phyloP scores from a whole-genome alignment of 2,329 filamentous ascomycete species.

The Aureobasidium sp. region DNA sequence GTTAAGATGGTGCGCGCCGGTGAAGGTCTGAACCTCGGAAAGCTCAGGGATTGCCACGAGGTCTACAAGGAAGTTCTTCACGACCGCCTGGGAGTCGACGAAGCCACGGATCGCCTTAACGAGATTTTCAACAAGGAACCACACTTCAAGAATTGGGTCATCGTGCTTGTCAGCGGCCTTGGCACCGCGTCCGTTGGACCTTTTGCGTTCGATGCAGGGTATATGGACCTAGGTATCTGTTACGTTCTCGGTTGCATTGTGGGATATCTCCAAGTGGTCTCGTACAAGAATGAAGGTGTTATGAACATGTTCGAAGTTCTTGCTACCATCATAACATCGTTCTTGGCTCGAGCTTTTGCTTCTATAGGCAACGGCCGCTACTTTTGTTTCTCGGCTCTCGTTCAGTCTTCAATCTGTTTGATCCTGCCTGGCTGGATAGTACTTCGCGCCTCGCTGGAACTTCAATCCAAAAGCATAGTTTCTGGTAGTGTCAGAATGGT shows the following conservation, averaged over 20 bases:
- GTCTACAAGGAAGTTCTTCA: slow-evolving; percentile 79
- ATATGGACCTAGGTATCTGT: slow-evolving; percentile 68
- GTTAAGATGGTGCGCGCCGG: slow-evolving; percentile 63
- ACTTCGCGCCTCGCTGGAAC: slow-evolving; percentile 40
- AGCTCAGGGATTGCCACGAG: slow-evolving; percentile 64
- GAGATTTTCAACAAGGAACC: slow-evolving; percentile 50
- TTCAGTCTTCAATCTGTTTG: slow-evolving; percentile 41
- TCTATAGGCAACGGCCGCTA: slow-evolving; percentile 35
- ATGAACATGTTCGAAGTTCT: slow-evolving; percentile 43
- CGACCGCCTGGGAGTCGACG: slow-evolving; percentile 61
- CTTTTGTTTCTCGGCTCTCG: slow-evolving; percentile 44
- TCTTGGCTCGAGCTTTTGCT: slow-evolving; percentile 41
- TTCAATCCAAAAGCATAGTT: slow-evolving; percentile 40
- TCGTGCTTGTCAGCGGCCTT: slow-evolving; percentile 62
- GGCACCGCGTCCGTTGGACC: slow-evolving; percentile 70
- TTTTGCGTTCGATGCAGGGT: slow-evolving; percentile 69
- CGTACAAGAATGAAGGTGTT: slow-evolving; percentile 65
- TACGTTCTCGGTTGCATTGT: slow-evolving; percentile 69
- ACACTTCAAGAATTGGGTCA: slow-evolving; percentile 41
- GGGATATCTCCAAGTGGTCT: slow-evolving; percentile 64
- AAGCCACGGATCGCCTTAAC: slow-evolving; percentile 56
- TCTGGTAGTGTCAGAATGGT: slow-evolving; percentile 45
- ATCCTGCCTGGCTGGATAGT: slow-evolving; percentile 45
- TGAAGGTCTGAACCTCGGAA: slow-evolving; percentile 66
- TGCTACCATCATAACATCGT: slow-evolving; percentile 41